phyloP scores from a whole-genome alignment of 2,329 filamentous ascomycete genomes.

The Colletotrichum sidae region DNA sequence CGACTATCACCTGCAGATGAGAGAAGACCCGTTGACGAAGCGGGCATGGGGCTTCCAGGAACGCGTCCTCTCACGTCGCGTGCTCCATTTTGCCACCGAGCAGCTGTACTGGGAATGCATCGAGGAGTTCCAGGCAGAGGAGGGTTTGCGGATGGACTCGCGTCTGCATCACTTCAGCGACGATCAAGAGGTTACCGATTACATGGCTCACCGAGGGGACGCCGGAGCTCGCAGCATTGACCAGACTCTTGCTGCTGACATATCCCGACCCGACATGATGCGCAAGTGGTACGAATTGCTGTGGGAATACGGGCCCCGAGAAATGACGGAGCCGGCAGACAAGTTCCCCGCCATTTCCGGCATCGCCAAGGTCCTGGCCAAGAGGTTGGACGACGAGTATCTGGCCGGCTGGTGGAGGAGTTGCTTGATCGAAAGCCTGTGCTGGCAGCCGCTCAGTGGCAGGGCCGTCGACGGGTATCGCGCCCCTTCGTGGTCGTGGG shows the following conservation, averaged over 20 bases:
- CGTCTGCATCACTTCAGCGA: conserved; percentile 5
- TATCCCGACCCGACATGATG: not conserved
- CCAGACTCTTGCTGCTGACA: not conserved
- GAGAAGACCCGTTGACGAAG: conserved; percentile 15
- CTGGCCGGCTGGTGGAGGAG: conserved; percentile 45
- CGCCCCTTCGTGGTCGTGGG: conserved; percentile 34
- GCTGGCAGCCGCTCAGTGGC: conserved; percentile 21
- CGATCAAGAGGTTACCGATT: not conserved
- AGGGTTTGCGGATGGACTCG: conserved; percentile 9
- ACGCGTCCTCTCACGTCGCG: conserved; percentile 42
- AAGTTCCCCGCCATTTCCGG: conserved; percentile 46
- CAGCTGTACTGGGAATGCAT: conserved; percentile 35
- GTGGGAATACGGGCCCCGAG: conserved; percentile 13
- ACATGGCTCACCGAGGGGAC: not conserved
- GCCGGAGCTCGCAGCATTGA: too few species aligned
- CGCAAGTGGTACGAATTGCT: conserved; percentile 9
- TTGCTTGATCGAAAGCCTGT: conserved; percentile 13
- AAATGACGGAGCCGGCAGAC: conserved; percentile 40
- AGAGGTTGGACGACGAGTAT: conserved; percentile 41
- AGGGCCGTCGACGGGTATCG: conserved; percentile 14
- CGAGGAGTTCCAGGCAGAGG: conserved; percentile 20
- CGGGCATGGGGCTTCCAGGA: conserved; percentile 48
- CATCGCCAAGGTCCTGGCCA: conserved; percentile 41
- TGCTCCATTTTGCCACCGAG: conserved; percentile 42
- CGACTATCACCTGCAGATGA: conserved; percentile 10